Conservation (phyloP, 495 filamentous ascomycete genomes). For the Aspergillus cavernicola region DNA sequence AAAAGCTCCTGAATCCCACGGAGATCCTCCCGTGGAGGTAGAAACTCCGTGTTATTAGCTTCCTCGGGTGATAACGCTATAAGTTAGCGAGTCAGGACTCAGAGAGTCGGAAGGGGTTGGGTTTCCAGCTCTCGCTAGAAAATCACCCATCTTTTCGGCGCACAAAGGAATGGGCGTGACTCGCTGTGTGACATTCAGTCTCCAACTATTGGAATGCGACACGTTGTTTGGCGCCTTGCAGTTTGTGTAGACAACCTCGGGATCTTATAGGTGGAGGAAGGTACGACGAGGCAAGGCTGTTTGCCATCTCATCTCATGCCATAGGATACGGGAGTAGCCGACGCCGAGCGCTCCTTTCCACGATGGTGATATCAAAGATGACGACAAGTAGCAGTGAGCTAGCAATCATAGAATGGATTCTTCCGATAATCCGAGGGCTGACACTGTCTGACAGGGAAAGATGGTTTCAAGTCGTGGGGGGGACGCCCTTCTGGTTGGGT, state of each 20-base stretch:
- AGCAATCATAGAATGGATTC: background rate
- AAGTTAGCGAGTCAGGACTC: too few species aligned
- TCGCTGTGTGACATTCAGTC: constrained; percentile 1
- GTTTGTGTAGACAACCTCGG: background rate
- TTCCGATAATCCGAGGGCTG: background rate
- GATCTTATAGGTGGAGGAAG: background rate
- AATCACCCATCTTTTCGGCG: background rate
- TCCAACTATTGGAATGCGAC: background rate
- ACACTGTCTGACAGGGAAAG: background rate
- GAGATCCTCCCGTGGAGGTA: background rate
- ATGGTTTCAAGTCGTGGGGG: background rate
- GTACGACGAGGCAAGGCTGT: background rate
- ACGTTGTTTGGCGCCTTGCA: constrained; percentile 5
- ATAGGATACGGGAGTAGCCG: background rate
- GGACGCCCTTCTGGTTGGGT: constrained; percentile 9
- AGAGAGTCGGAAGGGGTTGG: too few species aligned
- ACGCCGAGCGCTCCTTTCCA: background rate
- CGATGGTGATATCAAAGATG: background rate
- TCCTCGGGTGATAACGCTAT: too few species aligned
- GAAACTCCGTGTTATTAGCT: background rate
- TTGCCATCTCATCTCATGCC: background rate
- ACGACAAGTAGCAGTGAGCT: constrained; percentile 8
- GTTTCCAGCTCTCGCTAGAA: too few species aligned
- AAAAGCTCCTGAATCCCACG: background rate
- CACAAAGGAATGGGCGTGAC: background rate